Evolutionary conservation across 139 green algal genomes (phyloP), one percentile per base, ranked within the genome.

Genomic region (Chlamydomonas sp.): DNA sequence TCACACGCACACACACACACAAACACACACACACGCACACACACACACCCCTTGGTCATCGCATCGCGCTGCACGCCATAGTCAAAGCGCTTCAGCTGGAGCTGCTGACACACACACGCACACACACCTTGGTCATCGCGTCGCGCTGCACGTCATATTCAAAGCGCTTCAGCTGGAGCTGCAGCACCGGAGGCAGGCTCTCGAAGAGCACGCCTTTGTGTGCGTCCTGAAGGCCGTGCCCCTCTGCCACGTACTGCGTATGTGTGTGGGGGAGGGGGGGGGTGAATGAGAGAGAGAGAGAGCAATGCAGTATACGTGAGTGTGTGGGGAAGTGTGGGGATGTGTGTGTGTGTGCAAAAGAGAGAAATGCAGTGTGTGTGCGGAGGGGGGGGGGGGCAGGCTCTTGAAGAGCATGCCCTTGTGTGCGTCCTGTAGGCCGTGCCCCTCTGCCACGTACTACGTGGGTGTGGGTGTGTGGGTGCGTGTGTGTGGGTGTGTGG

Each of bases 91-190:
- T 96, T 97, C 30, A 99, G 85, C 71, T 99, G 94, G 58, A 99
- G 83, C 81, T 96, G 86, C 36, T n/a, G n/a, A n/a, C n/a, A n/a
- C n/a, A n/a, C n/a, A n/a, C n/a, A n/a, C n/a, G n/a, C n/a, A n/a
- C n/a, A n/a, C n/a, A n/a, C 43, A 90, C 88, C 84, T 97, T 96
- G 72, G 92, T 65, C 79, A 88, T 87, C 37, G 82, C 76, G 72
- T 97, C 90, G 3, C 89, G 77, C 67, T 87, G 68, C 38, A 88
- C 95, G 74, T 99, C 95, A 73, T 97, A 99, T 72, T 98, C 92
- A 76, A 98, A 99, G 33, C 94, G 89, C 81, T 96, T 98, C 30
- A 99, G 85, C 72, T 99, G 94, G 58, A 99, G 84, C 81, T 96
- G 87, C 50, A 99, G 84, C 65, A 98, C 71, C 8, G 71, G 94